Evolutionary conservation across 1,139 yeast species (phyloP).

Genomic region (Candida sp.): DNA sequence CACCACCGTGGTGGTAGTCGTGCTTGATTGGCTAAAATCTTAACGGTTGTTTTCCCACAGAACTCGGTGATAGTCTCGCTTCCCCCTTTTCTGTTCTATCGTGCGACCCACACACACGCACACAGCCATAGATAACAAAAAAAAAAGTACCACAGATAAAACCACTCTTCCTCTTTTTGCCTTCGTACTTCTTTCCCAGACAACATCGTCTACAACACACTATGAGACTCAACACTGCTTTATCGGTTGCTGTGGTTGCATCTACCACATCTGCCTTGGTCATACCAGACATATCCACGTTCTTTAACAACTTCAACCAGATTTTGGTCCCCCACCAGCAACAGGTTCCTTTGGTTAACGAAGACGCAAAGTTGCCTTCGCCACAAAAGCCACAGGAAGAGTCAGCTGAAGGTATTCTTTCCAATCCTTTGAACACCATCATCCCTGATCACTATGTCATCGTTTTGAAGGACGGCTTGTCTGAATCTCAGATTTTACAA

Average conservation of each 20-base stretch:
- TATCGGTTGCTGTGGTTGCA: constrained; percentile 3
- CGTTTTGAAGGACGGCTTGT: constrained; percentile 34
- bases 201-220: neutral
- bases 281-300: constrained; percentile 8
- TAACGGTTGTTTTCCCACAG: too few relatives aligned
- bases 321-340: constrained; percentile 4
- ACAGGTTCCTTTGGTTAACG: constrained; percentile 8
- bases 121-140: neutral
- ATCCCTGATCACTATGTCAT: constrained; percentile 56
- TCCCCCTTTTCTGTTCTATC: neutral
- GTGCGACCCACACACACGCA: neutral
- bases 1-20: neutral
- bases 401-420: constrained; percentile 2
- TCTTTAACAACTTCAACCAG: constrained; percentile 4
- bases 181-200: neutral
- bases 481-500: constrained; percentile 40
- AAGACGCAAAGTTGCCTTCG: neutral
- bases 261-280: constrained; percentile 7
- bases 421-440: constrained; percentile 19
- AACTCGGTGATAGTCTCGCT: neutral
- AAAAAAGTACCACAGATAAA: neutral
- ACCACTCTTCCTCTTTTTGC: neutral
- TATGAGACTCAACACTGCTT: constrained; percentile 1
- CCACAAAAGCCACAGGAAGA: neutral
- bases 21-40: neutral